Percentiles rank a stretch among this genome's conserved stretches.
Conservation (phyloP, 352 stramenopile genomes). For the Stramenopiles sp. region DNA sequence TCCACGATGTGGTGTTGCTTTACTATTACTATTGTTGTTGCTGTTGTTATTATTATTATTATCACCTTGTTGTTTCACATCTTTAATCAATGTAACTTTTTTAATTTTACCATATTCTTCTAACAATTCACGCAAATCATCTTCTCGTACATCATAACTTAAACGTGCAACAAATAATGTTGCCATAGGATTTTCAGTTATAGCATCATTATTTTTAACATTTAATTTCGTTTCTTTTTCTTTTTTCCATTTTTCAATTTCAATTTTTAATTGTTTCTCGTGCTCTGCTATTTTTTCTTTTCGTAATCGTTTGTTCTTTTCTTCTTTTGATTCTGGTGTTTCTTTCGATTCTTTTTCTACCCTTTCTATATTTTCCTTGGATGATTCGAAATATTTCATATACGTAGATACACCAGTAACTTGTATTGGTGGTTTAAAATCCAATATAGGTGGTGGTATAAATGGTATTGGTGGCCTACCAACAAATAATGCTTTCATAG, state of each 20-base stretch:
- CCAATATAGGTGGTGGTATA: neutral
- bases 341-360: neutral
- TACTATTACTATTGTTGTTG: neutral
- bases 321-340: conserved; percentile 29
- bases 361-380: neutral
- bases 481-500: neutral
- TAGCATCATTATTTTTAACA: conserved; percentile 28
- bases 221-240: conserved; percentile 29
- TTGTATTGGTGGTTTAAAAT: neutral
- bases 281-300: conserved; percentile 34
- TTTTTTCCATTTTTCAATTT: conserved; percentile 34
- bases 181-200: conserved; percentile 79
- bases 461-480: neutral
- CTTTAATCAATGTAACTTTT: conserved; percentile 58
- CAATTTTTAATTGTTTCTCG: conserved; percentile 39
- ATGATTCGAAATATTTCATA: neutral
- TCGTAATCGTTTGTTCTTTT: conserved; percentile 36
- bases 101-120: conserved; percentile 75
- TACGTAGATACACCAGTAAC: neutral
- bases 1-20: conserved; percentile 27
- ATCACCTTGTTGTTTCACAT: conserved; percentile 25
- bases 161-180: conserved; percentile 91
- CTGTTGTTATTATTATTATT: neutral
- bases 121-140: conserved; percentile 86
- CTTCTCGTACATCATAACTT: conserved; percentile 90